A percentile compares a stretch with the other conserved stretches of the same genome.
phyloP scores from a whole-genome alignment of 495 filamentous ascomycete genomes.

The Neurospora cerealis region DNA sequence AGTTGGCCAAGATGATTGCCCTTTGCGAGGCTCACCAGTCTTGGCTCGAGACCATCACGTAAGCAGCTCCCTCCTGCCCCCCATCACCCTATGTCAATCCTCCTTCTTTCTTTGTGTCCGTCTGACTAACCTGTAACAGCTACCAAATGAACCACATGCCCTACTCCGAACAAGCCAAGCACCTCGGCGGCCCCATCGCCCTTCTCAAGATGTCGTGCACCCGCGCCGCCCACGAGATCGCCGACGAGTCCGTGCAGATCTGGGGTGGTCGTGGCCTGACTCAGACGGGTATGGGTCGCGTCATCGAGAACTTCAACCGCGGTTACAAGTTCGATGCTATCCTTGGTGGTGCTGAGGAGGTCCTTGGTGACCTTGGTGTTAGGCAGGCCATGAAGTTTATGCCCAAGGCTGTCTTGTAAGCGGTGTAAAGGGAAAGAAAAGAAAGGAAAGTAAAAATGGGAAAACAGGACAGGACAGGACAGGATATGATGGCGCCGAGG shows the following conservation, averaged over 20 bases:
- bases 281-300: conserved; percentile 70
- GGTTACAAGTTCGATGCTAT: conserved; percentile 89
- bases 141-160: conserved; percentile 85
- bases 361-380: conserved; percentile 72
- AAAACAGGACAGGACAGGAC: neutral
- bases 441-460: neutral
- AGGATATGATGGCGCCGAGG: neutral
- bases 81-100: too few relatives aligned
- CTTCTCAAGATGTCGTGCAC: conserved; percentile 74
- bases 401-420: conserved; percentile 71
- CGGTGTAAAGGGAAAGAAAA: neutral
- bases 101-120: too few relatives aligned
- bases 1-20: conserved; percentile 84
- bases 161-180: conserved; percentile 65
- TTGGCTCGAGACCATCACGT: conserved; percentile 70
- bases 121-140: too few relatives aligned
- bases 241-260: conserved; percentile 75
- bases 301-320: conserved; percentile 73
- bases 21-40: conserved; percentile 72
- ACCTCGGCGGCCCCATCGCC: conserved; percentile 72
- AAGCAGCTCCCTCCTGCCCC: too few relatives aligned
- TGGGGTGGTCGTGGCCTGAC: conserved; percentile 78
- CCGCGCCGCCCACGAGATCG: conserved; percentile 67
- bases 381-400: conserved; percentile 73
- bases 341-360: conserved; percentile 75